Evolutionary conservation across 2,329 filamentous ascomycete species (phyloP), one percentile per base, ranked within the genome.

Genomic region (Pseudohalonectria lignicola): DNA sequence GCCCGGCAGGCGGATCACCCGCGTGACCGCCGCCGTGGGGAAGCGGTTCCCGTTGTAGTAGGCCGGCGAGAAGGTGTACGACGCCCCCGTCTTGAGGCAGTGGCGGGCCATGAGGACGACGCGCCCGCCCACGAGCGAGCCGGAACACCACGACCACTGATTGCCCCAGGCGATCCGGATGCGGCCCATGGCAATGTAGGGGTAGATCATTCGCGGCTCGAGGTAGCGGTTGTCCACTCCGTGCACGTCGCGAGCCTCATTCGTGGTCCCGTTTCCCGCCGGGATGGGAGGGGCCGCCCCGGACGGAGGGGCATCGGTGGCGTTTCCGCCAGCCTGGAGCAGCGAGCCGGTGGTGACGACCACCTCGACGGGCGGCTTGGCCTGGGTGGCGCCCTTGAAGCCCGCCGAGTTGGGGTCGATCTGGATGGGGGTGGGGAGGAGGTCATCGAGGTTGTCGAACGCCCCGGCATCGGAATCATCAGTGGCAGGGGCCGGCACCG

Each of bases 61-160:
- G 34, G 34, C 34, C 16, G 34, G 34, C 15, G 23, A 11, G 21
- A 36, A 36, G 3, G 34, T 36, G 23, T 36, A 36, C n/a, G n/a
- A n/a, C 15, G 9, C 16, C 5, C 34, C 34, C 30, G 17, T 32
- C 21, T 36, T 29, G 23, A 36, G 19, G 34, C 34, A 36, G 25
- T 36, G 34, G 11, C 34, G 34, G 18, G 34, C 34, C 34, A 25
- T 36, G 8, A 25, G 21, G 18, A 36, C 34, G 15, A 36, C 21
- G 8, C 34, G 23, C 12, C 21, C 21, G 4, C 34, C 34, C 8
- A 36, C 34, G 10, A 36, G 23, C 6, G 34, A 25, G 16, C 34
- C 34, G 8, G 21, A 18, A 25, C 34, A 36, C 23, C 15, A 26
- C 10, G 34, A 36, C 16, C 12, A 8, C 8, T 16, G 12, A 10